Evolutionary conservation across 441 rosid genomes (phyloP).

Genomic region (Croton setiger): DNA sequence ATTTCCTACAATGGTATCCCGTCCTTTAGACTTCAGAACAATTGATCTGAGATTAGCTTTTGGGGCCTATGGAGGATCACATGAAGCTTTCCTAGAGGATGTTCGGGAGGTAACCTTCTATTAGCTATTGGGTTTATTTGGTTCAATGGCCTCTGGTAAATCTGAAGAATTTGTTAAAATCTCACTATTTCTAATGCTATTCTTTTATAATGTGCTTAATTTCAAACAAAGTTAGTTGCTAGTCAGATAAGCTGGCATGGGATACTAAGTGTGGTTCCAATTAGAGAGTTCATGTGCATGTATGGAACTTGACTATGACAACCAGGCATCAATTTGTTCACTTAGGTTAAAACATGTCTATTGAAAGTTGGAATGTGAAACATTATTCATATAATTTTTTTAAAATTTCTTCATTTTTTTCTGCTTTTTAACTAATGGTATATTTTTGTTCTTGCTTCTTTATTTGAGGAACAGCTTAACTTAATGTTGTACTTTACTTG

Average conservation of each 20-base stretch:
- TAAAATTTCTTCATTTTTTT: neutral
- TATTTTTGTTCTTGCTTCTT: neutral
- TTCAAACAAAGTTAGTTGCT: neutral
- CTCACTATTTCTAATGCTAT: neutral
- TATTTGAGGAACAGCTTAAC: constrained; percentile 3
- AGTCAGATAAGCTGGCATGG: neutral
- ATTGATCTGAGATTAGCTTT: constrained; percentile 49
- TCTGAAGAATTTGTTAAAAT: neutral
- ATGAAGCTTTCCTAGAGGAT: constrained; percentile 60
- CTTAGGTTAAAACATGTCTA: neutral
- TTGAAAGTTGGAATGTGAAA: neutral
- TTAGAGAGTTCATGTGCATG: neutral
- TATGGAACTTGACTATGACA: neutral
- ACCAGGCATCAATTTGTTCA: neutral
- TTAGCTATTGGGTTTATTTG: constrained; percentile 7
- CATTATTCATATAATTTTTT: neutral
- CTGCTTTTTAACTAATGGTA: neutral
- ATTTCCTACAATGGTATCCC: constrained; percentile 49
- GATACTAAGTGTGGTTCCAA: neutral
- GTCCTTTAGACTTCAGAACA: constrained; percentile 57
- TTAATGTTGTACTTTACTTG: neutral
- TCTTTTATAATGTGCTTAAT: neutral
- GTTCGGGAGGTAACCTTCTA: constrained; percentile 47
- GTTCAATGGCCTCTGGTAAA: neutral
- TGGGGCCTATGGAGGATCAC: constrained; percentile 58